Base-by-base conservation (phyloP, 192 early-diverging fungal genomes). In the Umbelopsis isabellina region DNA sequence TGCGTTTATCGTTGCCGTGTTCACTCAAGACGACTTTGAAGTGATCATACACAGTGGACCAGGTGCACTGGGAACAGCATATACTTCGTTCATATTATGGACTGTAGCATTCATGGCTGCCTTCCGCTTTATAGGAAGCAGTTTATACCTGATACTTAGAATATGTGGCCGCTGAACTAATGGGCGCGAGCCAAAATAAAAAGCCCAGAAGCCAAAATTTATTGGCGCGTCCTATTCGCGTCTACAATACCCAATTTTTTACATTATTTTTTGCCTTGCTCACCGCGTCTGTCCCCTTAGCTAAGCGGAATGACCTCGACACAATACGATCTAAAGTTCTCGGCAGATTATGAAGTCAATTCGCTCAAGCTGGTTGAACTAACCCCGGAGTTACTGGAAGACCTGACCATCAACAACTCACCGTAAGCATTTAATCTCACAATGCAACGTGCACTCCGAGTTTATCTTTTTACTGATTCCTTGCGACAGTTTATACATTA, bases 81-180 rank as follows among this genome's bases (percentile, higher is more conserved):
- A 94, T 66, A 80, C 92, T 50, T 91, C 87, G 12, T 93, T 97
- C 77, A 93, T 96, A 52, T 88, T 98, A 51, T 98, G 92, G 89
- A 89, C 89, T 9, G 94, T 96, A 5, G 85, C 90, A 3, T 88
- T 76, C 10, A 83, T 94, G 65, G 83, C 92, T 8, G 76, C 78
- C 0, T 85, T 96, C 74, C 83, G 95, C 13, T 96, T 96, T 79
- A 65, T 91, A 35, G 95, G 95, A 18, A 90, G 87, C 67, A 67
- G 83, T 49, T 71, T 82, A 46, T 97, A 96, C 72, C 83, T 93
- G 25, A 68, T 97, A 33, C 66, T 83, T 0, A 61, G 55, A 35
- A 18, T 61, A 13, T 61, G 55, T 61, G 55, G 55, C 16, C 55
- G 30, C 16, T 41, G 37, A 41, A 10, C 2, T 41, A 41, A 5